Evolutionary conservation across 208 protist species (phyloP).

Genomic region (Acanthamoeba royreba): DNA sequence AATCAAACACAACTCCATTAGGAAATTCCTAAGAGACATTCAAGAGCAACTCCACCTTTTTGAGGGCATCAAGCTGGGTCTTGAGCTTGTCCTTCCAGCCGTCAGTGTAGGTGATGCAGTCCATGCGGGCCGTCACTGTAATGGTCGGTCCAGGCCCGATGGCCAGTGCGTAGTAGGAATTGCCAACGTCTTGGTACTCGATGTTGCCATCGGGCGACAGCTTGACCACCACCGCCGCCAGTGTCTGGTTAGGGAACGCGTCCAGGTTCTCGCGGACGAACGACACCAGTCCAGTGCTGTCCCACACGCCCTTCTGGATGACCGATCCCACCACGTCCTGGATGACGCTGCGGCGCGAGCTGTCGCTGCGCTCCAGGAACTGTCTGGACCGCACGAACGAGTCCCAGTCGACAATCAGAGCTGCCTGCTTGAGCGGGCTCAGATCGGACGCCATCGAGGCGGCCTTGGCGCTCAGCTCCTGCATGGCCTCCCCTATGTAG

Average conservation of each 20-base stretch:
- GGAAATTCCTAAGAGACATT: not conserved
- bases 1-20: not conserved
- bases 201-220: too few relatives aligned
- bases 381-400: too few relatives aligned
- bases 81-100: not conserved
- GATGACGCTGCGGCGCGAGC: not conserved
- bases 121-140: not conserved
- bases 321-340: not conserved
- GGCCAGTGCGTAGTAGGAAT: too few relatives aligned
- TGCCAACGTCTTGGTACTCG: too few relatives aligned
- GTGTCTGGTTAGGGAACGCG: not conserved
- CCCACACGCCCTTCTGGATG: not conserved
- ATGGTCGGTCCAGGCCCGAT: too few relatives aligned
- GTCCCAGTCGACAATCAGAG: too few relatives aligned
- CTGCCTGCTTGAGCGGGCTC: too few relatives aligned
- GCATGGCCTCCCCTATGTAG: too few relatives aligned
- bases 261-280: not conserved
- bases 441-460: too few relatives aligned
- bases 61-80: not conserved
- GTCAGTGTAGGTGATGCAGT: not conserved
- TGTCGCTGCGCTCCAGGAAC: not conserved
- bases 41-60: not conserved
- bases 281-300: not conserved
- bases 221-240: too few relatives aligned
- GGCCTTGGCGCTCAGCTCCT: too few relatives aligned